Evolutionary conservation across 225 moss, liverwort and hornwort genomes (phyloP).

Genomic region (Physcomitrellopsis africana): DNA sequence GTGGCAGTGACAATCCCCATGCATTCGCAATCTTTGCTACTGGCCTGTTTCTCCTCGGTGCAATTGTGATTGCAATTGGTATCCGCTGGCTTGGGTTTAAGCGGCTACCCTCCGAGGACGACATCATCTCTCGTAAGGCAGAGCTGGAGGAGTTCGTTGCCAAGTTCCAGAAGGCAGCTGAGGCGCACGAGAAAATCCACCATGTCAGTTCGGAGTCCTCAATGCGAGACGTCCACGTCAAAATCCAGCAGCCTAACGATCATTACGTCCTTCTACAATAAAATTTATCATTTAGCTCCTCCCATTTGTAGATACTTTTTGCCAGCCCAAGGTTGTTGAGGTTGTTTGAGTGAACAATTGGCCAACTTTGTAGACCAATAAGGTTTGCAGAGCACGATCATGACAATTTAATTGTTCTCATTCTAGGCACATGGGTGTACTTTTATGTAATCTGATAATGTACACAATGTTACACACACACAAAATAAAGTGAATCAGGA

Average conservation of each 20-base stretch:
- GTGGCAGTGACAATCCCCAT: conserved; percentile 36
- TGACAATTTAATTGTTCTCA: background rate
- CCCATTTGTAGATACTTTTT: conserved; percentile 30
- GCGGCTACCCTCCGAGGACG: conserved; percentile 69
- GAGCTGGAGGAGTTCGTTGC: conserved; percentile 76
- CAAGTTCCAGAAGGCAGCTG: conserved; percentile 80
- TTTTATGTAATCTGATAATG: conserved; percentile 17
- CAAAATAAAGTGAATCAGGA: background rate
- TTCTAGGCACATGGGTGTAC: conserved; percentile 12
- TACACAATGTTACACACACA: conserved; percentile 1
- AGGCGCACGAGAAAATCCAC: conserved; percentile 76
- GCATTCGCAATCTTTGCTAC: conserved; percentile 64
- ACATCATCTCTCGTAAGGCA: conserved; percentile 57
- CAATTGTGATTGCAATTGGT: conserved; percentile 50
- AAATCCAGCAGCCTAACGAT: conserved; percentile 12
- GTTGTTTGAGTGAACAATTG: conserved; percentile 19
- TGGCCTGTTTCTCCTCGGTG: conserved; percentile 50
- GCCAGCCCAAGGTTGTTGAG: conserved; percentile 14
- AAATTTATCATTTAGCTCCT: background rate
- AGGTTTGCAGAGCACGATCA: background rate
- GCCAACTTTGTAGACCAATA: conserved; percentile 14
- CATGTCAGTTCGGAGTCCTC: conserved; percentile 34
- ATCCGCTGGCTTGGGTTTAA: conserved; percentile 68
- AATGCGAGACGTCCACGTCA: background rate
- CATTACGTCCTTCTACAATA: conserved; percentile 32